Conservation (phyloP, 768 basidiomycete species). For the Boletus sp. region DNA sequence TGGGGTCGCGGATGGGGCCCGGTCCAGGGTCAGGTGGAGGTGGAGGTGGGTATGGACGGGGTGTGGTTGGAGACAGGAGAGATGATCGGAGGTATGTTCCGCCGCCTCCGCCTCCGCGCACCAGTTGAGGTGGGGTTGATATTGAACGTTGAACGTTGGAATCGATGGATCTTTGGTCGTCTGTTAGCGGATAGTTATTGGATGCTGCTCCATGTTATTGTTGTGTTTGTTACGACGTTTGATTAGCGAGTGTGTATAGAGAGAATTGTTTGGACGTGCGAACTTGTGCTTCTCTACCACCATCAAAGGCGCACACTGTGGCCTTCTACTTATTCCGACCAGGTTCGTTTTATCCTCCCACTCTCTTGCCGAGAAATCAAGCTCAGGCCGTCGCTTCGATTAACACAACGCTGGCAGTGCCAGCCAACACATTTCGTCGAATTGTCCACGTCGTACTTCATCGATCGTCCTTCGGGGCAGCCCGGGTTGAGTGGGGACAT, state of each 20-base stretch:
- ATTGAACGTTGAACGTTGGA: not conserved
- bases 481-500: too few relatives aligned
- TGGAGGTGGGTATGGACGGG: constrained; percentile 16
- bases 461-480: too few relatives aligned
- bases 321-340: too few relatives aligned
- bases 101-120: constrained; percentile 22
- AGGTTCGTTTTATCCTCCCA: too few relatives aligned
- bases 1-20: constrained; percentile 14
- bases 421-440: too few relatives aligned
- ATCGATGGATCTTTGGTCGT: not conserved
- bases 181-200: not conserved
- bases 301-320: too few relatives aligned
- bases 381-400: too few relatives aligned
- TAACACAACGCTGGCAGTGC: too few relatives aligned
- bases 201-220: not conserved
- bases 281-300: too few relatives aligned
- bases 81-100: constrained; percentile 39
- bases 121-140: not conserved
- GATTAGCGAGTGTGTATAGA: not conserved
- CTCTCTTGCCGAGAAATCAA: too few relatives aligned
- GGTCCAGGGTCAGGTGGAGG: constrained; percentile 1
- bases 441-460: too few relatives aligned
- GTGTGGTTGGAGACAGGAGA: constrained; percentile 24
- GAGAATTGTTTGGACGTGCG: not conserved
- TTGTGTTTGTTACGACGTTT: not conserved